phyloP scores from a whole-genome alignment of 1,284 basidiomycete genomes.

The Taiwanofungus camphoratus region DNA sequence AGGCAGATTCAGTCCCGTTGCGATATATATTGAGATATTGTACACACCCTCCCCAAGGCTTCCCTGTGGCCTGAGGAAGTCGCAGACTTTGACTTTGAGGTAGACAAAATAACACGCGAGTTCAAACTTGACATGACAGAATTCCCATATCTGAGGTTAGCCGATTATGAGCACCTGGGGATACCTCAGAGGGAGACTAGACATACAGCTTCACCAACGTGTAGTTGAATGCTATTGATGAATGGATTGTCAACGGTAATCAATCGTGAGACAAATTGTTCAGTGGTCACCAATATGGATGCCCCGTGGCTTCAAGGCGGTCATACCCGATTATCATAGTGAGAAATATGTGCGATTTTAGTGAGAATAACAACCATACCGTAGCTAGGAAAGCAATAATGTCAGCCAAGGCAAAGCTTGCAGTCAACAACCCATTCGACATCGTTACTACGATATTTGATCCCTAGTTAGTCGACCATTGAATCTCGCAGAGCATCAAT shows the following conservation, averaged over 20 bases:
- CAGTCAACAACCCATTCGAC: constrained; percentile 6
- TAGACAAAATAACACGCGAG: background rate
- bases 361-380: background rate
- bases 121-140: constrained; percentile 8
- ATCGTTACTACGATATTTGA: constrained; percentile 1
- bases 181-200: background rate
- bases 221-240: constrained; percentile 5
- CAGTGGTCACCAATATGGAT: constrained; percentile 1
- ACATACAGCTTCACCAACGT: constrained; percentile 4
- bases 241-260: background rate
- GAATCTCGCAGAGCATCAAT: background rate
- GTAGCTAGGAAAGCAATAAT: constrained; percentile 1
- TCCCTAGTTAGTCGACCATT: background rate
- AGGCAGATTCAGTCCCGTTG: too few species aligned
- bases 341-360: background rate
- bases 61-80: too few species aligned
- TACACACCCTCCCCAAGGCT: too few species aligned
- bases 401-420: constrained; percentile 5
- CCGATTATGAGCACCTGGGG: background rate
- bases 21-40: too few species aligned
- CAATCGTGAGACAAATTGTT: background rate
- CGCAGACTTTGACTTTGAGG: constrained; percentile 1
- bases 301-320: background rate
- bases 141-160: constrained; percentile 3
- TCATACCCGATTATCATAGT: too few species aligned